phyloP scores from a whole-genome alignment of 2,329 filamentous ascomycete genomes.

The Calycina herbarum region DNA sequence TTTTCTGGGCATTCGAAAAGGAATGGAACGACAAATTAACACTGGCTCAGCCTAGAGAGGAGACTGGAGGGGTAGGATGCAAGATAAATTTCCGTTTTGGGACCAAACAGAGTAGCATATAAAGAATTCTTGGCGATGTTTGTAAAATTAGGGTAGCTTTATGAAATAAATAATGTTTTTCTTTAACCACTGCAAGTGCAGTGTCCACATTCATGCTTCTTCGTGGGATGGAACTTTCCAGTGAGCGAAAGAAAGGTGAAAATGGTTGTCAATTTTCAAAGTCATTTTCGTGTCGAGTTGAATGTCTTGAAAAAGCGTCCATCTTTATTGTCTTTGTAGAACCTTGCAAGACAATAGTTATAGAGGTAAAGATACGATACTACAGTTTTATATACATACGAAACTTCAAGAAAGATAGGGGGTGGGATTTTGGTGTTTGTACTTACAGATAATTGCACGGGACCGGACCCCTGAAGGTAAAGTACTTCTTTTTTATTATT shows the following conservation, averaged over 20 bases:
- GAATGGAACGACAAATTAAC: background rate
- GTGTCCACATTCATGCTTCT: background rate
- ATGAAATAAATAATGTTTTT: conserved; percentile 1
- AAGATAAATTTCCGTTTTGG: background rate
- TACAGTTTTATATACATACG: too few relatives aligned
- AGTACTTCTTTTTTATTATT: too few relatives aligned
- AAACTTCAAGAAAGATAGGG: too few relatives aligned
- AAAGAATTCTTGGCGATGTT: background rate
- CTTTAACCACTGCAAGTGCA: conserved; percentile 5
- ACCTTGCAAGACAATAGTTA: too few relatives aligned
- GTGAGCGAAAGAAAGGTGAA: background rate
- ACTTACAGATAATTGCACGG: too few relatives aligned
- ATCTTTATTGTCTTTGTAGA: too few relatives aligned
- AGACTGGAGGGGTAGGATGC: background rate
- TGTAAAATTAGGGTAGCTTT: background rate
- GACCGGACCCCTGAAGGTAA: too few relatives aligned
- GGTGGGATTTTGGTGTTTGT: too few relatives aligned
- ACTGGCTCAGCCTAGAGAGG: background rate
- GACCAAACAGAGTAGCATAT: background rate
- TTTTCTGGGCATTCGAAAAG: background rate
- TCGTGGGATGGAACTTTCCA: background rate
- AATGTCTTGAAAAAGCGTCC: too few relatives aligned
- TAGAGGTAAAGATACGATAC: too few relatives aligned
- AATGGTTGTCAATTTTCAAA: background rate
- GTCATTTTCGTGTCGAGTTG: background rate